Evolutionary conservation across 768 basidiomycete genomes (phyloP).

Genomic region (Amanita jacksonii): DNA sequence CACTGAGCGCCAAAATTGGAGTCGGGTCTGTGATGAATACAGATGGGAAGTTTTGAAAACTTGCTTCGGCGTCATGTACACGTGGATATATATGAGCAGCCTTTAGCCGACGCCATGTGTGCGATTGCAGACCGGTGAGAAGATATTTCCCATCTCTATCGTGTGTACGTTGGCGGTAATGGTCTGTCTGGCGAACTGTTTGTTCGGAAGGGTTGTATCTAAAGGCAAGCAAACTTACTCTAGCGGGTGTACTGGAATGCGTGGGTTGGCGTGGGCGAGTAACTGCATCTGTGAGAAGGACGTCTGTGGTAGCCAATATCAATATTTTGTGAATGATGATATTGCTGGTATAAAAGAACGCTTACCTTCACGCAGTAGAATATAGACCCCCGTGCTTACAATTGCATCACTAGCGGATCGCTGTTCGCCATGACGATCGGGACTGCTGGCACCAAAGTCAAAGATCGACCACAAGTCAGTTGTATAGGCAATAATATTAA

Average conservation of each 20-base stretch:
- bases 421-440: too few relatives aligned
- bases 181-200: slow-evolving; percentile 8
- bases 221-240: slow-evolving; percentile 7
- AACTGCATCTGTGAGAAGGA: slow-evolving; percentile 6
- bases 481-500: slow-evolving; percentile 1
- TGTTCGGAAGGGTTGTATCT: slow-evolving; percentile 2
- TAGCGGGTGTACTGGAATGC: slow-evolving; percentile 8
- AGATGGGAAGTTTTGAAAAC: neutral
- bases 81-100: slow-evolving; percentile 12
- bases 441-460: too few relatives aligned
- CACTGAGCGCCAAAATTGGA: neutral
- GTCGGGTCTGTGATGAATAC: neutral
- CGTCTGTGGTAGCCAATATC: neutral
- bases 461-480: too few relatives aligned
- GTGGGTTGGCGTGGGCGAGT: slow-evolving; percentile 13
- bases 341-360: slow-evolving; percentile 1
- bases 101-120: slow-evolving; percentile 11
- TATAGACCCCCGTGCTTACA: slow-evolving; percentile 11
- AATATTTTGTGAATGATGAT: neutral
- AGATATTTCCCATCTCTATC: slow-evolving; percentile 12
- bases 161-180: slow-evolving; percentile 11
- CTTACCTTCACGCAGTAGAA: slow-evolving; percentile 11
- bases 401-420: slow-evolving; percentile 6
- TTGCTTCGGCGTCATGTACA: slow-evolving; percentile 5
- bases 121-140: slow-evolving; percentile 9